Conservation (phyloP, 2,329 filamentous ascomycete genomes). For the Aspergillus sp. region DNA sequence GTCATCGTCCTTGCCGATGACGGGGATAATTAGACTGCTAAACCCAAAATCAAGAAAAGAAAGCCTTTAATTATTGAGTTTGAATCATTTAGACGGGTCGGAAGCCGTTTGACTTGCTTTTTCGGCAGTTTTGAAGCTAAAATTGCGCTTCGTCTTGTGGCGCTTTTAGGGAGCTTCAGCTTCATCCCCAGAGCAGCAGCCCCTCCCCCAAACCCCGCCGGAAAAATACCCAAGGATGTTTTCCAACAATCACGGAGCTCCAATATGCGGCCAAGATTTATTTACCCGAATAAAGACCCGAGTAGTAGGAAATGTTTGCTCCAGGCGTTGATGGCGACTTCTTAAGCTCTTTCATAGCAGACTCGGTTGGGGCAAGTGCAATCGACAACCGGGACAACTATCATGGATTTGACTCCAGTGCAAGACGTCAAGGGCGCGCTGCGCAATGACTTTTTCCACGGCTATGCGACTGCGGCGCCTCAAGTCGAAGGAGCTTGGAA, state of each 20-base stretch:
- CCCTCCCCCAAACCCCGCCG: constrained; percentile 15
- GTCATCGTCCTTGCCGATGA: constrained; percentile 9
- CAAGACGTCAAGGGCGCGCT: constrained; percentile 33
- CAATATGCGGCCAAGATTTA: constrained; percentile 2
- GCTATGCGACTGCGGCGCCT: constrained; percentile 35
- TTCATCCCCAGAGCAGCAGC: background rate
- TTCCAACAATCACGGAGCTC: constrained; percentile 16
- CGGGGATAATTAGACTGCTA: constrained; percentile 16
- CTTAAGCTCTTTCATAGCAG: constrained; percentile 5
- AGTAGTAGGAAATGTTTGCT: background rate
- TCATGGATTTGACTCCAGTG: constrained; percentile 32
- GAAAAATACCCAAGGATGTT: constrained; percentile 13
- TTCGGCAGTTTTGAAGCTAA: constrained; percentile 1
- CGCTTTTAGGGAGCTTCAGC: constrained; percentile 7
- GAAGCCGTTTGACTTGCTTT: background rate
- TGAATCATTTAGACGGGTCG: background rate
- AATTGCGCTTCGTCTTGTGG: background rate
- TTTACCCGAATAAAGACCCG: constrained; percentile 16
- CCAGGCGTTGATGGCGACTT: constrained; percentile 3
- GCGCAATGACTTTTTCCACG: constrained; percentile 34
- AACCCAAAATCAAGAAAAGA: constrained; percentile 12
- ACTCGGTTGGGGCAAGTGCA: background rate
- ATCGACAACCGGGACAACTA: background rate
- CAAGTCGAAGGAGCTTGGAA: constrained; percentile 77
- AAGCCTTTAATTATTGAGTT: background rate